Percentiles rank a stretch among this genome's conserved stretches.
These are phyloP conservation scores for Colletotrichum karsti DNA, from an alignment of 2,329 filamentous ascomycete genomes.

Conservation along the genomic window DNA sequence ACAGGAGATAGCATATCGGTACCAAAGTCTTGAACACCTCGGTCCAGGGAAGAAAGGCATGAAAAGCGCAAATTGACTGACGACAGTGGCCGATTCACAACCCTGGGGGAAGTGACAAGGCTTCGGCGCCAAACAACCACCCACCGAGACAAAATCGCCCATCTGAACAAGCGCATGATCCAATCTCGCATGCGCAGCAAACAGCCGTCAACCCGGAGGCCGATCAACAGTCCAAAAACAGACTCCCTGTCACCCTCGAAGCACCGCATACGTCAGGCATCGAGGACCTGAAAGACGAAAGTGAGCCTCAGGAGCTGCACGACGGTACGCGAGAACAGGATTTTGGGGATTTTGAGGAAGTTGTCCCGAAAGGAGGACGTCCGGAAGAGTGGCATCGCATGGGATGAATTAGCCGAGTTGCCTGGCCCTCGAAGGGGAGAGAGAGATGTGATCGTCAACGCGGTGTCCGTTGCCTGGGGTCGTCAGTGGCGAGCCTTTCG, in stretches of 20 bases:
- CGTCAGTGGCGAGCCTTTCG: background rate
- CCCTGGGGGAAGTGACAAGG: background rate
- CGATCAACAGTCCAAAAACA: background rate
- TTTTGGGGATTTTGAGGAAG: constrained; percentile 2
- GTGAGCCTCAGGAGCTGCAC: background rate
- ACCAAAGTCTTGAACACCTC: background rate
- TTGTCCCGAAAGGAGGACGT: background rate
- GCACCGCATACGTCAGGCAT: constrained; percentile 4
- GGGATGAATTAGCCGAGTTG: background rate
- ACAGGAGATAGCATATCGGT: constrained; percentile 6
- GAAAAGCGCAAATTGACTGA: background rate
- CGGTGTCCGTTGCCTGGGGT: too few relatives aligned
- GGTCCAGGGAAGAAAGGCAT: background rate
- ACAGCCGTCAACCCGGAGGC: background rate
- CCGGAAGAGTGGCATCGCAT: background rate
- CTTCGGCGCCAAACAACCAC: background rate
- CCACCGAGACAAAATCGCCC: background rate
- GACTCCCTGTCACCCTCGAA: background rate
- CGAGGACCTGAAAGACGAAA: background rate
- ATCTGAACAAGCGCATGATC: background rate
- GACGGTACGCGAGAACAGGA: background rate
- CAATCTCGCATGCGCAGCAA: background rate
- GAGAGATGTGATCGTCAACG: background rate
- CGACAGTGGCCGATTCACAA: constrained; percentile 9
- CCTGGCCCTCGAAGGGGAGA: background rate